Conservation (phyloP, 352 stramenopile species). For the Globisporangium irregulare region DNA sequence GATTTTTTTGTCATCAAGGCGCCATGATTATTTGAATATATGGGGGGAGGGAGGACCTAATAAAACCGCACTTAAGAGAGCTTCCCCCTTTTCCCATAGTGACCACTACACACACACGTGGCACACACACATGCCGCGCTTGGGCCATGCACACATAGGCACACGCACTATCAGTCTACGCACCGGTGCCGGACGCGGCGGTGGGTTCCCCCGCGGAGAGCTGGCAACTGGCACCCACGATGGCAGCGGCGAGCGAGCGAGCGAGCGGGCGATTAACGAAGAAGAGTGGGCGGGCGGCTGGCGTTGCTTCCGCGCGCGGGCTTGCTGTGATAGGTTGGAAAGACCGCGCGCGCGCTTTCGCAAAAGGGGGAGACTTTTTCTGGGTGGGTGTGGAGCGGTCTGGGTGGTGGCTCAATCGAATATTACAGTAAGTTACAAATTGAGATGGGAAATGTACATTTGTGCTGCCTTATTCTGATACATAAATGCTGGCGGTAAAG, state of each 20-base stretch:
- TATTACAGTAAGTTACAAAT: background rate
- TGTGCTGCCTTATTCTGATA: background rate
- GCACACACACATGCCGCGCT: background rate
- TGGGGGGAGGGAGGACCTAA: slow-evolving; percentile 10
- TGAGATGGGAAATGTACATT: background rate
- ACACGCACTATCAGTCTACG: background rate
- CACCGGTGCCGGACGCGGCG: slow-evolving; percentile 15
- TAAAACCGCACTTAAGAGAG: slow-evolving; percentile 17
- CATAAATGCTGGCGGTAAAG: background rate
- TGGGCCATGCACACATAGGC: background rate
- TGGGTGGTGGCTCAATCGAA: background rate
- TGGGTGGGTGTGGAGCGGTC: background rate
- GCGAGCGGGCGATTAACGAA: background rate
- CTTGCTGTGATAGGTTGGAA: slow-evolving; percentile 9
- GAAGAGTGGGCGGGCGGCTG: background rate
- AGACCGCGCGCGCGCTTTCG: slow-evolving; percentile 6
- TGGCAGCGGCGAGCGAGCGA: slow-evolving; percentile 6
- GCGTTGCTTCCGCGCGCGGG: slow-evolving; percentile 1
- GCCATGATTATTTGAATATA: slow-evolving; percentile 14
- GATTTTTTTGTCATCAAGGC: slow-evolving; percentile 1
- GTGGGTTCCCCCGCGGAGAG: slow-evolving; percentile 15
- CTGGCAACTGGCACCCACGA: slow-evolving; percentile 19
- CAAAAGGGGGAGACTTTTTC: background rate
- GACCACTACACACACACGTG: slow-evolving; percentile 1
- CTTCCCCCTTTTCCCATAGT: background rate